Base-by-base conservation (phyloP, 495 filamentous ascomycete genomes). In the Talaromyces liani region DNA sequence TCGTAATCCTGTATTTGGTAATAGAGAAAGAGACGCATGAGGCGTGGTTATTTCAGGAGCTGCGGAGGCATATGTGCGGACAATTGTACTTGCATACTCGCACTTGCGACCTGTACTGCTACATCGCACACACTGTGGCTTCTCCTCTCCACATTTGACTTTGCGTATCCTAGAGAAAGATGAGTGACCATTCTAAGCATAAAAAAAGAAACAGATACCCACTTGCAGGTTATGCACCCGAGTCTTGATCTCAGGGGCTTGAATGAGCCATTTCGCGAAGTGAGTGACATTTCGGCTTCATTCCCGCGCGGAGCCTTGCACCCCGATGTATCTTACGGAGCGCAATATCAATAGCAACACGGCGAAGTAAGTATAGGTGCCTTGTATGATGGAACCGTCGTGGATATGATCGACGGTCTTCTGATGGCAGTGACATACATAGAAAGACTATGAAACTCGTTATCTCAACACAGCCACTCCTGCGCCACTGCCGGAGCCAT, bases 81-180 rank as follows among this genome's bases (percentile, higher is more conserved):
- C 25, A 29, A 29, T 56, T 29, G 53, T 56, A 27, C 53, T 56
- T 5, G 58, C 62, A 60, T 77, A 79, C 53, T 80, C 77, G 65
- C 79, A 81, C 45, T 79, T 79, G 29, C 80, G 77, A 49, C 80
- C 80, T n/a, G 80, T 81, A 31, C 70, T 78, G 24, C 70, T 79
- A 65, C 80, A 84, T 61, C 75, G 73, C 1, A 72, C 10, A 67
- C 79, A 81, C 7, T 63, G 49, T 0, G 84, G 84, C 68, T 80
- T 83, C 60, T 74, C 72, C 64, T 87, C 82, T 53, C 82, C 84
- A 63, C 84, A 87, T 65, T 85, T 87, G 33, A 87, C 77, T 60
- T 75, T 78, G 61, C 84, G 77, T 31, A 75, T 73, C 72, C 76
- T 77, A 58, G 10, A 6, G 60, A 6, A 29, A 1, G 6, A 3